Percentiles rank a stretch among this genome's conserved stretches.
Evolutionary conservation across 1,284 basidiomycete species (phyloP).

Genomic region (Retiboletus flavoniger): DNA sequence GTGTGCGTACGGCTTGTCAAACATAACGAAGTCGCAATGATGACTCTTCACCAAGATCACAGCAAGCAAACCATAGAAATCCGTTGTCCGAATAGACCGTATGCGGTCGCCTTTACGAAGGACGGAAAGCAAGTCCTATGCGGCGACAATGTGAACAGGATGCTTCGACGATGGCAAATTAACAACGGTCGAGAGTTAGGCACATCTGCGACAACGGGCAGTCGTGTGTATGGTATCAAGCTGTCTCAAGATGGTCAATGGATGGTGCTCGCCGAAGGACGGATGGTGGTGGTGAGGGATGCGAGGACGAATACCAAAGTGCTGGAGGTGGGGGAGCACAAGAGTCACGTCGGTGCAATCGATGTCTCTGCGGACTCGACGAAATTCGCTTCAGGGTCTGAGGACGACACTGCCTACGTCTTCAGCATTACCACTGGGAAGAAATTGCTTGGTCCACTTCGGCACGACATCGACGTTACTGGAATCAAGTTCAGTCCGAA

Average conservation of each 20-base stretch:
- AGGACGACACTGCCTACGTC: neutral
- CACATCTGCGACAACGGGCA: neutral
- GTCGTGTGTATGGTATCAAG: neutral
- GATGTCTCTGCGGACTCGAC: slow-evolving; percentile 4
- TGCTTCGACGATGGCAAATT: neutral
- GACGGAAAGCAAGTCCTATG: neutral
- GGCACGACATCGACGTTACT: slow-evolving; percentile 1
- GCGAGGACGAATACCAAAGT: neutral
- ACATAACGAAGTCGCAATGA: neutral
- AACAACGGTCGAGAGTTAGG: neutral
- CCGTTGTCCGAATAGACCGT: neutral
- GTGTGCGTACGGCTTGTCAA: neutral
- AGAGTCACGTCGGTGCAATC: neutral
- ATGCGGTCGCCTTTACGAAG: neutral
- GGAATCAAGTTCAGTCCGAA: slow-evolving; percentile 7
- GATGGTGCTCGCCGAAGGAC: slow-evolving; percentile 1
- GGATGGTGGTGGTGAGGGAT: slow-evolving; percentile 1
- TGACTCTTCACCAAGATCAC: neutral
- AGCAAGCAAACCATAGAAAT: neutral
- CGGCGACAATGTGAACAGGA: neutral
- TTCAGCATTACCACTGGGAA: slow-evolving; percentile 1
- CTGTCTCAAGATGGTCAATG: slow-evolving; percentile 3
- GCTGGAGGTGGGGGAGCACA: neutral
- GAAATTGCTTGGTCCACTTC: neutral
- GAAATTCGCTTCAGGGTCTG: slow-evolving; percentile 6